Conservation (phyloP, 345 rosid species). For the Mercurialis annua region DNA sequence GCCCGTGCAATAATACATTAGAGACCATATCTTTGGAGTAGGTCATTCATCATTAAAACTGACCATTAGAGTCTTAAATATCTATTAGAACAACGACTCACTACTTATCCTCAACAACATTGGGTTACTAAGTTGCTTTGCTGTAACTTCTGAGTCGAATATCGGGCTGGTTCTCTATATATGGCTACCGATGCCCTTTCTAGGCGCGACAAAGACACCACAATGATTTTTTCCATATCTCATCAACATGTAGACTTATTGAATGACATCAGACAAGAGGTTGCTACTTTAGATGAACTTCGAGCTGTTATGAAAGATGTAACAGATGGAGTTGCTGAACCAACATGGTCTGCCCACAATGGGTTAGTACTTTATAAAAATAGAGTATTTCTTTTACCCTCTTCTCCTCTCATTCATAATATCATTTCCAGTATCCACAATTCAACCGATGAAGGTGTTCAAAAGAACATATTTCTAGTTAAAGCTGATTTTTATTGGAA, state of each 20-base stretch:
- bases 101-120: background rate
- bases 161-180: background rate
- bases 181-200: background rate
- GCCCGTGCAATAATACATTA: background rate
- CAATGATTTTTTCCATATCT: background rate
- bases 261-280: background rate
- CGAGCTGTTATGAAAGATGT: background rate
- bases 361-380: background rate
- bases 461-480: no score
- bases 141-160: background rate
- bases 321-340: background rate
- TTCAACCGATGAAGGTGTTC: no score
- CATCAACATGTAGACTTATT: background rate
- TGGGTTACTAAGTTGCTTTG: background rate
- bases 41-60: background rate
- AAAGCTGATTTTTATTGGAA: constrained; percentile 1
- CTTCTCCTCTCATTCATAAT: background rate
- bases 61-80: background rate
- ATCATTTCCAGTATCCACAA: background rate
- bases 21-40: background rate
- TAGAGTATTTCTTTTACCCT: background rate
- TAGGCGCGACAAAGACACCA: background rate
- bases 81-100: background rate
- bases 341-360: background rate
- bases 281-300: background rate